A percentile compares a stretch with the other conserved stretches of the same genome.
phyloP scores from a whole-genome alignment of 2,329 filamentous ascomycete species.

The Periglandula ipomoeae region DNA sequence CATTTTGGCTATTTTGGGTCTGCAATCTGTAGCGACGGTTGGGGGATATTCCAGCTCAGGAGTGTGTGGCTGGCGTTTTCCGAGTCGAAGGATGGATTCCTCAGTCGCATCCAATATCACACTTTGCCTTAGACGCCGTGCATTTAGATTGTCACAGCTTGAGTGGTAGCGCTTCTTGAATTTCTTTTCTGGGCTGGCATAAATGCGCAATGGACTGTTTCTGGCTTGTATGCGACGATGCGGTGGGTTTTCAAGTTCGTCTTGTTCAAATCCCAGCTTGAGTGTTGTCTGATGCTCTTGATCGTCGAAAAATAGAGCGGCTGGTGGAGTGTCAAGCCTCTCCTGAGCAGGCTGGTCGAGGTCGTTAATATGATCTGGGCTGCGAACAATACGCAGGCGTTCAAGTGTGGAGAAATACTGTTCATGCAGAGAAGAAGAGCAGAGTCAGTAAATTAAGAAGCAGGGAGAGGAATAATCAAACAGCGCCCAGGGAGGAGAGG shows the following conservation, averaged over 20 bases:
- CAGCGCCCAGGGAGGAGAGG: not conserved
- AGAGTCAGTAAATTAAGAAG: not conserved
- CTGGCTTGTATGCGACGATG: conserved; percentile 4
- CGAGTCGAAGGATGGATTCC: conserved; percentile 17
- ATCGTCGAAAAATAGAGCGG: conserved; percentile 8
- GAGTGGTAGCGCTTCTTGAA: conserved; percentile 52
- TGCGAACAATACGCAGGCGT: conserved; percentile 55
- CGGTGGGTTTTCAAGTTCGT: conserved; percentile 11
- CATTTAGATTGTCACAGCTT: conserved; percentile 58
- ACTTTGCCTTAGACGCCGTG: conserved; percentile 26
- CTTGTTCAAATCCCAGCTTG: conserved; percentile 9
- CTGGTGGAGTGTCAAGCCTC: conserved; percentile 15
- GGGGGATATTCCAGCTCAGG: conserved; percentile 10
- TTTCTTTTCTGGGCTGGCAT: not conserved
- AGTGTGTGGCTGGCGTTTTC: conserved; percentile 17
- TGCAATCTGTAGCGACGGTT: not conserved
- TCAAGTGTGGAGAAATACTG: conserved; percentile 69
- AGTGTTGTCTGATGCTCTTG: conserved; percentile 4
- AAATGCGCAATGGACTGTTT: conserved; percentile 2
- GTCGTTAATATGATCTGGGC: conserved; percentile 22
- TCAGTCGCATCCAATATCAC: conserved; percentile 26
- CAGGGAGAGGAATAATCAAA: not conserved
- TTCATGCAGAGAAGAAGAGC: not conserved
- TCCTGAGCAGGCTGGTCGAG: conserved; percentile 17
- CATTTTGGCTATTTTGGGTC: conserved; percentile 15